These are phyloP conservation scores for Berberis vulgaris DNA, from an alignment of 164 flowering plant genomes.

Conservation along the genomic window DNA sequence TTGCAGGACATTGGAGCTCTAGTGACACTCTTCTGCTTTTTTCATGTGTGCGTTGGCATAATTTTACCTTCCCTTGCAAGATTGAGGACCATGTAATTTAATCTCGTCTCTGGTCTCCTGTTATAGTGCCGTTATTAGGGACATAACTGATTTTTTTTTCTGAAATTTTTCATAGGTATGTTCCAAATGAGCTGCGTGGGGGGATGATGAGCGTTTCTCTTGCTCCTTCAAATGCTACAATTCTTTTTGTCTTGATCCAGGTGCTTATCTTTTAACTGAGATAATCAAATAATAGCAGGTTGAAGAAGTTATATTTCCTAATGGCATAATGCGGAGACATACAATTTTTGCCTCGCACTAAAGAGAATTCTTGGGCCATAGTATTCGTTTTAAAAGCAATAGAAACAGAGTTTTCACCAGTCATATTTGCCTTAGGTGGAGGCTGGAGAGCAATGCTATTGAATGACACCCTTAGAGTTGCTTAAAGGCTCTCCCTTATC, in stretches of 20 bases:
- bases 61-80: slow-evolving; percentile 81
- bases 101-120: slow-evolving; percentile 1
- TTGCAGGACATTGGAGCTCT: slow-evolving; percentile 81
- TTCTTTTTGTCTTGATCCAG: slow-evolving; percentile 43
- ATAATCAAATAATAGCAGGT: background rate
- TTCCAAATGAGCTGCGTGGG: slow-evolving; percentile 86
- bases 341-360: no score
- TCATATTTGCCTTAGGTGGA: no score
- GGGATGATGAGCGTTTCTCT: slow-evolving; percentile 84
- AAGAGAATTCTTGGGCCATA: no score
- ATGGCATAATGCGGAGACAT: no score
- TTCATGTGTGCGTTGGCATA: slow-evolving; percentile 64
- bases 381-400: no score
- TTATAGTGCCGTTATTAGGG: background rate
- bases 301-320: background rate
- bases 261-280: slow-evolving; percentile 22
- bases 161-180: slow-evolving; percentile 44
- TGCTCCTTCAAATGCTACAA: slow-evolving; percentile 69
- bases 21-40: slow-evolving; percentile 61
- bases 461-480: no score
- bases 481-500: no score
- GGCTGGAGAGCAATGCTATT: no score
- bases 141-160: background rate
- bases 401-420: no score
- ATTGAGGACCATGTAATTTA: slow-evolving; percentile 67